phyloP scores from a whole-genome alignment of 1,284 basidiomycete species.

The Ganoderma sp. region DNA sequence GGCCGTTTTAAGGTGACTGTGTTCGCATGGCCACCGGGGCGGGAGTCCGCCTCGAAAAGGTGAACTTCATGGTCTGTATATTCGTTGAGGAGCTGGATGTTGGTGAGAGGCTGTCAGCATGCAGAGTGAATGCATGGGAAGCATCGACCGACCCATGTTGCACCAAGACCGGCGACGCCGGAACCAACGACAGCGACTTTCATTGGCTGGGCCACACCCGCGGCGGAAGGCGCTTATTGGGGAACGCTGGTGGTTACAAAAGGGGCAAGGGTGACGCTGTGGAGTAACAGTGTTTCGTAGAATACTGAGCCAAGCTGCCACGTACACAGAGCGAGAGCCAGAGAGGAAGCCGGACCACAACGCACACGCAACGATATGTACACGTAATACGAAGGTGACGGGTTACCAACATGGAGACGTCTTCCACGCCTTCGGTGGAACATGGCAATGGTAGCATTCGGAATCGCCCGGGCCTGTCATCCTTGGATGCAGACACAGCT shows the following conservation, averaged over 20 bases:
- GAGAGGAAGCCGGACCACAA: neutral
- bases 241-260: neutral
- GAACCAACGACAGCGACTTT: slow-evolving; percentile 81
- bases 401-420: slow-evolving; percentile 3
- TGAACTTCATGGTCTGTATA: slow-evolving; percentile 82
- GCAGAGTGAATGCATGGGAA: neutral
- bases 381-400: neutral
- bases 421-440: neutral
- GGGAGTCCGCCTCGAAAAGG: slow-evolving; percentile 73
- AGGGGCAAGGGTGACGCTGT: neutral
- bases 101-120: neutral
- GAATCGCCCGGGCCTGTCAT: neutral
- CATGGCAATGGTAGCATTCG: neutral
- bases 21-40: slow-evolving; percentile 82
- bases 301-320: neutral
- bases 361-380: neutral
- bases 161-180: slow-evolving; percentile 79
- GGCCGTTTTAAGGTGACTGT: slow-evolving; percentile 64
- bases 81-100: slow-evolving; percentile 68
- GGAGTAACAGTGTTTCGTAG: neutral
- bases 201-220: slow-evolving; percentile 44
- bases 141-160: slow-evolving; percentile 67
- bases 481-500: neutral
- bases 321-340: neutral
- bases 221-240: neutral